Evolutionary conservation across 202 grass and related monocot genomes (phyloP).

Genomic region (Tripidium arundinaceum): DNA sequence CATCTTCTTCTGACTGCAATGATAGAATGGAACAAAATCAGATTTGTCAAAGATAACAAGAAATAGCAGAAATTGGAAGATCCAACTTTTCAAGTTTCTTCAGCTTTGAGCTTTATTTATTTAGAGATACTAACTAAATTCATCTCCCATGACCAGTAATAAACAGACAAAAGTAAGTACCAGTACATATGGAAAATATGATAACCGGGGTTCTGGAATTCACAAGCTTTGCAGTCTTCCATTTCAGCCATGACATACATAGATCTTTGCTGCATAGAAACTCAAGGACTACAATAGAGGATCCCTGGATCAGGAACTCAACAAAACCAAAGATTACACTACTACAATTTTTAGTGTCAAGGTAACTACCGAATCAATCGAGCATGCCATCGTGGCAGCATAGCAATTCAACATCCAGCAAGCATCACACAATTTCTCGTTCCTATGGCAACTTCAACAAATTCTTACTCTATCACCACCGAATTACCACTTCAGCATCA

Average conservation of each 20-base stretch:
- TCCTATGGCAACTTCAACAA: neutral
- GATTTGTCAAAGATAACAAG: neutral
- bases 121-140: neutral
- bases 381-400: neutral
- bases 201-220: neutral
- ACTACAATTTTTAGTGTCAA: neutral
- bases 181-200: neutral
- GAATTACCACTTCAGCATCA: neutral
- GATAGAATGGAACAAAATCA: constrained; percentile 10
- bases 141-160: neutral
- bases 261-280: neutral
- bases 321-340: neutral
- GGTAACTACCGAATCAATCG: neutral
- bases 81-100: neutral
- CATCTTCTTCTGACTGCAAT: constrained; percentile 49
- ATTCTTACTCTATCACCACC: neutral
- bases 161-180: neutral
- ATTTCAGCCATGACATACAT: neutral
- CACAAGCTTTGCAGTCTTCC: neutral
- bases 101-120: neutral
- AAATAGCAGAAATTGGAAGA: neutral
- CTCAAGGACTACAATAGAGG: neutral
- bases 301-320: neutral
- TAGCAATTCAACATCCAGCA: neutral
- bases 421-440: neutral